Evolutionary conservation across 2,329 filamentous ascomycete species (phyloP).

Genomic region (Aspergillus sp.): DNA sequence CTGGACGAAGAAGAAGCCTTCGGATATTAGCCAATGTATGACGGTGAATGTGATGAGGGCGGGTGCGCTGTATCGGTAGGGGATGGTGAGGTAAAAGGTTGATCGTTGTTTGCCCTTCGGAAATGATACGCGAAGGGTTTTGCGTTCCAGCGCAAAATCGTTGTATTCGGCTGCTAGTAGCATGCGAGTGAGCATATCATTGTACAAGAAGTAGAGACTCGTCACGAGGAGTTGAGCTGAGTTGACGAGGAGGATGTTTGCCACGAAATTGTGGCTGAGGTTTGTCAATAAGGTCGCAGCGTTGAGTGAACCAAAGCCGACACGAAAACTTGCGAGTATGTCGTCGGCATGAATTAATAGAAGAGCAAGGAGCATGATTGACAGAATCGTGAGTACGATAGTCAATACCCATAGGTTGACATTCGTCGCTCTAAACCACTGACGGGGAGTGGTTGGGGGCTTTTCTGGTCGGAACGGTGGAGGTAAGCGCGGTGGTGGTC

Average conservation of each 20-base stretch:
- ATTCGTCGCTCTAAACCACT: too few relatives aligned
- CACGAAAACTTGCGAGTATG: too few relatives aligned
- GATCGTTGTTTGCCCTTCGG: constrained; percentile 35
- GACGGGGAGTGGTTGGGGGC: constrained; percentile 1
- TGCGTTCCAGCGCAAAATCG: constrained; percentile 27
- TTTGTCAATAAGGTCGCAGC: too few relatives aligned
- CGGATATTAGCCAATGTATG: constrained; percentile 42
- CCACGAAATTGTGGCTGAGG: too few relatives aligned
- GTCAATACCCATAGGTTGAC: too few relatives aligned
- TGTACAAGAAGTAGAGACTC: constrained; percentile 24
- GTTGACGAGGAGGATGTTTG: constrained; percentile 21
- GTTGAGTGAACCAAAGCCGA: too few relatives aligned
- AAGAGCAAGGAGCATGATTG: too few relatives aligned
- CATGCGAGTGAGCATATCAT: constrained; percentile 36
- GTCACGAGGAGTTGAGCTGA: constrained; percentile 25
- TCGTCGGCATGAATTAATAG: too few relatives aligned
- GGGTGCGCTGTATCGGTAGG: constrained; percentile 35
- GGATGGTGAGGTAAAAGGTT: constrained; percentile 39
- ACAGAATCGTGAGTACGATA: too few relatives aligned
- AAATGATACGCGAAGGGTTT: constrained; percentile 37
- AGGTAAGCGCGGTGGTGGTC: background rate
- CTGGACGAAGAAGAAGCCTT: constrained; percentile 31
- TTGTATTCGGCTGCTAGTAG: constrained; percentile 42
- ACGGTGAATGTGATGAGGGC: constrained; percentile 25
- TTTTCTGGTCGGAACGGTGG: background rate